Conservation (phyloP, 2,329 filamentous ascomycete genomes). For the Xylaria sp. region DNA sequence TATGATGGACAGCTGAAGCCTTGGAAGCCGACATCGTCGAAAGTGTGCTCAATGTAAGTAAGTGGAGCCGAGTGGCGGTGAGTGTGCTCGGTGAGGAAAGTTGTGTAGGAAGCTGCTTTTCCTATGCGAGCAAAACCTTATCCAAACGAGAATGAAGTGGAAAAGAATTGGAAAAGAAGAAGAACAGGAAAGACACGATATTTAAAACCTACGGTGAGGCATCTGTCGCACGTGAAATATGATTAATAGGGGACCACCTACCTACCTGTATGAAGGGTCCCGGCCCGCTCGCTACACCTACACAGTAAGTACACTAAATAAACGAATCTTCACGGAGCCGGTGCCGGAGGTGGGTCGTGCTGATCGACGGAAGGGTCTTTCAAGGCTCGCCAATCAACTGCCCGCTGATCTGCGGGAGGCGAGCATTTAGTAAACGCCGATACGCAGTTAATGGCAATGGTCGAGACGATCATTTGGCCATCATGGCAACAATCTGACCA, state of each 20-base stretch:
- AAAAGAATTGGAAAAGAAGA: background rate
- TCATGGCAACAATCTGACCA: background rate
- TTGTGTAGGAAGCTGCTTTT: background rate
- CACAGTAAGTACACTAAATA: background rate
- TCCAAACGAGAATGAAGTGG: background rate
- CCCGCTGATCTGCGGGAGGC: background rate
- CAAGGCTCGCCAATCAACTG: background rate
- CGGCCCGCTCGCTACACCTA: slow-evolving; percentile 8
- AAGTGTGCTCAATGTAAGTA: background rate
- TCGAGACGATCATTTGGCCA: slow-evolving; percentile 13
- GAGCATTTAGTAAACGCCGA: slow-evolving; percentile 2
- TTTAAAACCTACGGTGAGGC: too few species aligned
- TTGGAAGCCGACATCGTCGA: slow-evolving; percentile 24
- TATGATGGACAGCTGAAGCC: background rate
- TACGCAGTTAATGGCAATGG: slow-evolving; percentile 22
- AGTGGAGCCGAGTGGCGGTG: background rate
- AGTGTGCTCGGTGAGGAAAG: background rate
- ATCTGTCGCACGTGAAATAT: background rate
- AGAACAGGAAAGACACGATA: too few species aligned
- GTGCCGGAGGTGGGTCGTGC: slow-evolving; percentile 25
- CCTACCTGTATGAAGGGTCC: slow-evolving; percentile 32
- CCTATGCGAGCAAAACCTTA: background rate
- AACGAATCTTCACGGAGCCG: slow-evolving; percentile 32
- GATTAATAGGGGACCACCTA: background rate
- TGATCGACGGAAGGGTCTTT: slow-evolving; percentile 8